A percentile compares a stretch with the other conserved stretches of the same genome.
Conservation (phyloP, 1,139 yeast species). For the Trichomonascaceae sp. region DNA sequence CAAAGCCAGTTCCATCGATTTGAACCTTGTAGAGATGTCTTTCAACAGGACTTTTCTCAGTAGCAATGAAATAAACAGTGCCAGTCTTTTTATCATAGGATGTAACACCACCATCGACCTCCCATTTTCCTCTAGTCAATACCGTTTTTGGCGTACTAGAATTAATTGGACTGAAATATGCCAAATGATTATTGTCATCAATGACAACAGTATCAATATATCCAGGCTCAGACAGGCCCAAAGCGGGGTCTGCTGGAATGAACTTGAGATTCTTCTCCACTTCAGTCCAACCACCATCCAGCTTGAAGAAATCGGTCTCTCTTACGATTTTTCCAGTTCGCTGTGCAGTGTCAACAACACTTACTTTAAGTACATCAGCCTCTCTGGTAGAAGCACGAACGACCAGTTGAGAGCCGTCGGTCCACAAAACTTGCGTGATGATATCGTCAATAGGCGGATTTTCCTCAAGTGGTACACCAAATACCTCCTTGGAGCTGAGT, state of each 20-base stretch:
- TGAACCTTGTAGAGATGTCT: slow-evolving; percentile 50
- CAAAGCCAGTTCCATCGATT: slow-evolving; percentile 39
- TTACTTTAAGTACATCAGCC: slow-evolving; percentile 55
- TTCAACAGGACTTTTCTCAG: slow-evolving; percentile 50
- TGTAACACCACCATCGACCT: slow-evolving; percentile 52
- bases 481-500: slow-evolving; percentile 30
- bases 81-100: slow-evolving; percentile 50
- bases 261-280: slow-evolving; percentile 64
- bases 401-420: slow-evolving; percentile 48
- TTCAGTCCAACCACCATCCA: slow-evolving; percentile 71
- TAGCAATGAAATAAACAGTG: slow-evolving; percentile 57
- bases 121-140: slow-evolving; percentile 65
- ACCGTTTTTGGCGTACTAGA: slow-evolving; percentile 41
- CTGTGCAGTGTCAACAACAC: slow-evolving; percentile 43
- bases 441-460: slow-evolving; percentile 39
- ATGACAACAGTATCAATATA: slow-evolving; percentile 71
- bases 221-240: slow-evolving; percentile 42
- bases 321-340: slow-evolving; percentile 39
- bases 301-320: slow-evolving; percentile 36
- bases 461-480: slow-evolving; percentile 26
- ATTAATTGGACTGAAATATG: slow-evolving; percentile 49
- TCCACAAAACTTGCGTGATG: slow-evolving; percentile 71
- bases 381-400: slow-evolving; percentile 67
- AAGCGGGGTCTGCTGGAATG: slow-evolving; percentile 53
- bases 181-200: slow-evolving; percentile 63